Evolutionary conservation across 176 grass and related monocot genomes (phyloP).

Genomic region (Lolium perenne): DNA sequence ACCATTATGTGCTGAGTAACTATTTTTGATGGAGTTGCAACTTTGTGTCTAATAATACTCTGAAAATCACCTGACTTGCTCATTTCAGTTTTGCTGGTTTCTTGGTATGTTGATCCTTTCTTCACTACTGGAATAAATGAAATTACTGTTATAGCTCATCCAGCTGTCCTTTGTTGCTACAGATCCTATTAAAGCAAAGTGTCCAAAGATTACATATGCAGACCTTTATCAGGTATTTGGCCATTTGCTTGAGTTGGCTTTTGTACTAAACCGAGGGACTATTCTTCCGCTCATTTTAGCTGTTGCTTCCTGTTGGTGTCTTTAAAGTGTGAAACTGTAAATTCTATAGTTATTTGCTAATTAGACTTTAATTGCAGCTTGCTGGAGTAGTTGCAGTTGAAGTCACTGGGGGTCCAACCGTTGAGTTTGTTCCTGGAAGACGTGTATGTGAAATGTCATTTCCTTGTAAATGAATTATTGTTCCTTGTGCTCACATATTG

Average conservation of each 20-base stretch:
- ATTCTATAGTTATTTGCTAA: conserved; percentile 32
- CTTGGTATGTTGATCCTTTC: conserved; percentile 10
- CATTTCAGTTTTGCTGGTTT: conserved; percentile 13
- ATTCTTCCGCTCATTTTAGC: not conserved
- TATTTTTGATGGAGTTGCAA: conserved; percentile 10
- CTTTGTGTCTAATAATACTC: not conserved
- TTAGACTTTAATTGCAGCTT: conserved; percentile 62
- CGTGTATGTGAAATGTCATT: conserved; percentile 47
- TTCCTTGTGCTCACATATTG: conserved; percentile 29
- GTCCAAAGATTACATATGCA: conserved; percentile 87
- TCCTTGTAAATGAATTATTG: conserved; percentile 10
- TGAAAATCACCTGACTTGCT: conserved; percentile 10
- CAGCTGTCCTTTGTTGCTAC: conserved; percentile 32
- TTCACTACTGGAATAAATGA: conserved; percentile 6
- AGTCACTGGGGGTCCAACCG: conserved; percentile 85
- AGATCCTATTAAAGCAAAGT: conserved; percentile 84
- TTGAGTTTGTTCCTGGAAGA: conserved; percentile 91
- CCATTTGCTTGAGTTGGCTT: conserved; percentile 9
- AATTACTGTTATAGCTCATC: conserved; percentile 41
- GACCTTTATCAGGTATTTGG: conserved; percentile 94
- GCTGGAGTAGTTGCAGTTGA: conserved; percentile 96
- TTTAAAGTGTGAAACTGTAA: not conserved
- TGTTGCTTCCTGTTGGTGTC: not conserved
- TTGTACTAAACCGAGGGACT: not conserved
- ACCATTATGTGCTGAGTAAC: not conserved